Percentiles rank a stretch among this genome's conserved stretches.
These are phyloP conservation scores for Teunomyces aglyptinius DNA, from an alignment of 805 yeast species.

Conservation along the genomic window DNA sequence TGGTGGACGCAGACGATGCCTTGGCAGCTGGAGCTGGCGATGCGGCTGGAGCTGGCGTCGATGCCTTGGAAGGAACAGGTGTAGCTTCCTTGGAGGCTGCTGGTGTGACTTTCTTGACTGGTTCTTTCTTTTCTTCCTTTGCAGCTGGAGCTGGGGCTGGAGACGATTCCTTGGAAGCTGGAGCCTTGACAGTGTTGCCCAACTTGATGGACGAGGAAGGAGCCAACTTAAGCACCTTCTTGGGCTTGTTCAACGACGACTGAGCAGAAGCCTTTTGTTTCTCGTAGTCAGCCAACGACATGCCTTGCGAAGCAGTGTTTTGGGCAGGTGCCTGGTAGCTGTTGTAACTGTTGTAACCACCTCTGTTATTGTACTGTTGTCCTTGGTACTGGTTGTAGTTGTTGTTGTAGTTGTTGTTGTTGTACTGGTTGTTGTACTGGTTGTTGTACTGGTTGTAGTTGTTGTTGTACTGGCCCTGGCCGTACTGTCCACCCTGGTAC, in stretches of 20 bases:
- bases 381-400: constrained; percentile 13
- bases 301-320: constrained; percentile 34
- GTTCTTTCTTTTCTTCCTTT: too few relatives aligned
- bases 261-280: constrained; percentile 54
- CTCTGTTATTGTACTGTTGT: constrained; percentile 15
- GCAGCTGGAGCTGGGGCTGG: constrained; percentile 26
- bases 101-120: constrained; percentile 27
- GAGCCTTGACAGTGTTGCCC: constrained; percentile 30
- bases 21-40: constrained; percentile 7
- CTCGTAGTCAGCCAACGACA: constrained; percentile 82
- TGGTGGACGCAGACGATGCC: constrained; percentile 12
- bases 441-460: constrained; percentile 12
- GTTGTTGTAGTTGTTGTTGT: constrained; percentile 16
- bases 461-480: constrained; percentile 11
- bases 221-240: constrained; percentile 66
- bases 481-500: constrained; percentile 7
- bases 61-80: constrained; percentile 18
- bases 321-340: constrained; percentile 12
- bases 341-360: constrained; percentile 19
- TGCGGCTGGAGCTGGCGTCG: constrained; percentile 14
- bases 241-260: constrained; percentile 51
- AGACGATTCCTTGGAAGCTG: constrained; percentile 27
- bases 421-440: constrained; percentile 17
- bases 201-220: constrained; percentile 64
- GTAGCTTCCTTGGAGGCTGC: constrained; percentile 17